phyloP scores from a whole-genome alignment of 306 rosid genomes.

The Vigna unguiculata region DNA sequence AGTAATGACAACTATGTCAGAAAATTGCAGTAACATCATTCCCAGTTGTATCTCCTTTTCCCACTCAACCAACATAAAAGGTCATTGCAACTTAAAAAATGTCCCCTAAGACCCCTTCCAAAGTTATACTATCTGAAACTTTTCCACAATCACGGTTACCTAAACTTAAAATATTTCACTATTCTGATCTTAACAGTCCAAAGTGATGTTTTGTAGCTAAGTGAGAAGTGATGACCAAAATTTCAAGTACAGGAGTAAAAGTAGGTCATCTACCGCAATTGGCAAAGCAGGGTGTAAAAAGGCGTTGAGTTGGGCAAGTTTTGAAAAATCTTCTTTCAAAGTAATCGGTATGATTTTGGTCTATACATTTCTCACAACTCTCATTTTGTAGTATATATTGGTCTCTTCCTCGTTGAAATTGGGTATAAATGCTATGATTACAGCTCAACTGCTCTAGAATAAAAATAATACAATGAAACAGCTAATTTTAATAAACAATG shows the following conservation, averaged over 20 bases:
- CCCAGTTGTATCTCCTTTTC: background rate
- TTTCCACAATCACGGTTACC: background rate
- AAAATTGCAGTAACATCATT: background rate
- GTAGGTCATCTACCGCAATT: too few species aligned
- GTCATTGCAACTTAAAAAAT: background rate
- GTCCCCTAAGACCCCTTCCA: background rate
- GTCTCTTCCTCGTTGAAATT: slow-evolving; percentile 4
- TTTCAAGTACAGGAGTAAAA: too few species aligned
- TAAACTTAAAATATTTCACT: background rate
- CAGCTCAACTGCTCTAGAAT: background rate
- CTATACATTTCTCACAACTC: background rate
- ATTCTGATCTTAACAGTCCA: background rate
- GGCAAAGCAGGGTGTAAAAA: too few species aligned
- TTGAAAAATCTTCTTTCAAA: background rate
- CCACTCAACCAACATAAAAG: background rate
- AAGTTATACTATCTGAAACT: background rate
- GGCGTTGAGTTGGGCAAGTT: too few species aligned
- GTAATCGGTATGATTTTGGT: background rate
- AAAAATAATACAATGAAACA: background rate
- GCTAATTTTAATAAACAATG: background rate
- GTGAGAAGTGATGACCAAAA: background rate
- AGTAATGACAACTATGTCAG: background rate
- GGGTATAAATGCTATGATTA: background rate
- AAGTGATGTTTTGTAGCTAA: background rate
- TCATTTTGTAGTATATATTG: background rate